Evolutionary conservation across 2,329 filamentous ascomycete genomes (phyloP).

Genomic region (Talaromyces verruculosus): DNA sequence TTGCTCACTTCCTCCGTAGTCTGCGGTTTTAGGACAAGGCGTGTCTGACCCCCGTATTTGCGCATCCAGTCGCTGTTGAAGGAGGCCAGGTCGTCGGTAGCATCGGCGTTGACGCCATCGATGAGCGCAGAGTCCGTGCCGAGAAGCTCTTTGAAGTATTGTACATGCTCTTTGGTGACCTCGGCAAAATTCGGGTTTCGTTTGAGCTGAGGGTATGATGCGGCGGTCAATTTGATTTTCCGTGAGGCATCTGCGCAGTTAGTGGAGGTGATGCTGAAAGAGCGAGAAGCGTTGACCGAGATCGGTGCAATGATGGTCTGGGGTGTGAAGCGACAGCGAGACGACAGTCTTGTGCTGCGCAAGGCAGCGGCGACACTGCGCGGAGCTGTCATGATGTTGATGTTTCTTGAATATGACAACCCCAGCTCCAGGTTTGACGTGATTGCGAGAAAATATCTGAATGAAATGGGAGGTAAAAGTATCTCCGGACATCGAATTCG

Average conservation of each 20-base stretch:
- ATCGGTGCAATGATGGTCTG: constrained; percentile 14
- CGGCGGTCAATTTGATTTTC: constrained; percentile 72
- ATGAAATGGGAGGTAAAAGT: neutral
- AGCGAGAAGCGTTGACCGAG: constrained; percentile 20
- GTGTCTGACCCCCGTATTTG: constrained; percentile 90
- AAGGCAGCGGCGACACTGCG: constrained; percentile 17
- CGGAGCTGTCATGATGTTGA: constrained; percentile 14
- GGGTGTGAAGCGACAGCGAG: constrained; percentile 4
- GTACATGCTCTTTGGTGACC: constrained; percentile 76
- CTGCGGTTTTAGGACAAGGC: constrained; percentile 80
- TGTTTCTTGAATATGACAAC: neutral
- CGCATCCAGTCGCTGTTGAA: constrained; percentile 99
- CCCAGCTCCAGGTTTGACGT: neutral
- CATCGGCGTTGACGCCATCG: constrained; percentile 75
- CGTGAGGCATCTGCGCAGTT: constrained; percentile 31
- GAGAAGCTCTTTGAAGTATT: constrained; percentile 77
- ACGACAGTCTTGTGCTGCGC: constrained; percentile 18
- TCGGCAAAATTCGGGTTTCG: constrained; percentile 69
- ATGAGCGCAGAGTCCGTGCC: constrained; percentile 77
- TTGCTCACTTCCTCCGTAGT: constrained; percentile 86
- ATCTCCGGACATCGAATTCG: neutral
- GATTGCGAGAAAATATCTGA: neutral
- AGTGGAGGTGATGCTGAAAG: constrained; percentile 34
- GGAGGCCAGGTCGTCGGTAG: constrained; percentile 76
- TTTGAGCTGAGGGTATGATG: constrained; percentile 76